Conservation (phyloP, 176 grass and related monocot genomes). For the Eleusine coracana region DNA sequence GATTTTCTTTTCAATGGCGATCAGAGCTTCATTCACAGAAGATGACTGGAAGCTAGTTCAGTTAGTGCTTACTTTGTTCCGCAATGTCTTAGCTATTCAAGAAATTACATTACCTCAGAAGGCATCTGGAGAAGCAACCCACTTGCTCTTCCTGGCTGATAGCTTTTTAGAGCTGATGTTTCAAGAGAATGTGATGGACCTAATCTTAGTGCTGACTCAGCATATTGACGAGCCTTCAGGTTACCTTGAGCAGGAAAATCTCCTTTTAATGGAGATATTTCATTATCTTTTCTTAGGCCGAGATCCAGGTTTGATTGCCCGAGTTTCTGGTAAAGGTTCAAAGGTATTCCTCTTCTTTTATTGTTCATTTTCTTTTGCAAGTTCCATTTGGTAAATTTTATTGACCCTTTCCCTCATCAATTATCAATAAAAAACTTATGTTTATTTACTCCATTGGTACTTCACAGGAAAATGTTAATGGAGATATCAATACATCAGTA, state of each 20-base stretch:
- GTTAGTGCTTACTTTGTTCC: slow-evolving; percentile 89
- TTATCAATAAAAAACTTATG: slow-evolving; percentile 13
- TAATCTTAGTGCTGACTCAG: slow-evolving; percentile 93
- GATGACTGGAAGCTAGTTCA: slow-evolving; percentile 99
- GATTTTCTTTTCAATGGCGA: slow-evolving; percentile 43
- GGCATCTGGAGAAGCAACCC: slow-evolving; percentile 73
- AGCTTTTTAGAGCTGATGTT: slow-evolving; percentile 87
- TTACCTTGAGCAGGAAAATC: slow-evolving; percentile 84
- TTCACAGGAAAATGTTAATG: slow-evolving; percentile 37
- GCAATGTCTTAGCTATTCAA: slow-evolving; percentile 84
- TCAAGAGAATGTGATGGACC: slow-evolving; percentile 93
- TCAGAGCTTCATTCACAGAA: slow-evolving; percentile 81
- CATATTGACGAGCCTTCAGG: slow-evolving; percentile 79
- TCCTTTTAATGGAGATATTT: slow-evolving; percentile 92
- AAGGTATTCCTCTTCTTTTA: slow-evolving; percentile 57
- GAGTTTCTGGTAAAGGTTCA: slow-evolving; percentile 53
- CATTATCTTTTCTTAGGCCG: slow-evolving; percentile 78
- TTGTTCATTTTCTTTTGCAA: slow-evolving; percentile 26
- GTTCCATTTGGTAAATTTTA: slow-evolving; percentile 8
- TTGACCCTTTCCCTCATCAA: slow-evolving; percentile 14
- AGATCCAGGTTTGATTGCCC: slow-evolving; percentile 82
- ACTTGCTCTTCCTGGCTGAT: slow-evolving; percentile 70
- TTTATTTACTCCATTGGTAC: slow-evolving; percentile 35
- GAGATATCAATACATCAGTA: slow-evolving; percentile 61
- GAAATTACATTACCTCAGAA: slow-evolving; percentile 90